Evolutionary conservation across 306 rosid species (phyloP).

Genomic region (Astragalus glycyphyllos): DNA sequence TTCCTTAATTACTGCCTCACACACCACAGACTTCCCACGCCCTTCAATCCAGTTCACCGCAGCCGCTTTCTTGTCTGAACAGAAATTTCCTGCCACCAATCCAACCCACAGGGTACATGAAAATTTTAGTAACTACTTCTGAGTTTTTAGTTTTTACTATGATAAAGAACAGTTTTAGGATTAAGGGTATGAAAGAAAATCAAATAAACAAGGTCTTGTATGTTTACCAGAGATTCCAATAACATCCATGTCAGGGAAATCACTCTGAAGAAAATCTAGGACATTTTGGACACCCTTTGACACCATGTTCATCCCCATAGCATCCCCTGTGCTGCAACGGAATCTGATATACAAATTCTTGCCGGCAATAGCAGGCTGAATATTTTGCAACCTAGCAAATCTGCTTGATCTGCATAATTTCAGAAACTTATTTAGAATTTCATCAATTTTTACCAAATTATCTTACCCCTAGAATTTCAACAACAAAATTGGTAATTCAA

Average conservation of each 20-base stretch:
- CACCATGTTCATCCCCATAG: slow-evolving; percentile 93
- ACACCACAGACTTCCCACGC: slow-evolving; percentile 74
- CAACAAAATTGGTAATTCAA: neutral
- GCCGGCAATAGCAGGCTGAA: slow-evolving; percentile 65
- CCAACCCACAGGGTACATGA: neutral
- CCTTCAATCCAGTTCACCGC: slow-evolving; percentile 84
- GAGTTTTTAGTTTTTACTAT: slow-evolving; percentile 10
- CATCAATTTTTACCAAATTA: no score
- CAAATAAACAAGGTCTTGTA: neutral
- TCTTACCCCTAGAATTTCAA: no score
- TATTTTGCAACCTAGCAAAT: slow-evolving; percentile 64
- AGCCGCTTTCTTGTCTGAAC: slow-evolving; percentile 79
- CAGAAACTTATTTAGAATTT: slow-evolving; percentile 4
- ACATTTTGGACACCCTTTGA: slow-evolving; percentile 79
- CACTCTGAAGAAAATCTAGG: slow-evolving; percentile 63
- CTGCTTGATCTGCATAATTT: slow-evolving; percentile 66
- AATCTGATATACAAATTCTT: slow-evolving; percentile 70
- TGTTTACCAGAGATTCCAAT: slow-evolving; percentile 75
- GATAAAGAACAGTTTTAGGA: neutral
- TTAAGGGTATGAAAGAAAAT: neutral
- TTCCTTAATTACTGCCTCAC: slow-evolving; percentile 67
- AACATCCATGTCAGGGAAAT: slow-evolving; percentile 80
- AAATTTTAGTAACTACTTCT: slow-evolving; percentile 35
- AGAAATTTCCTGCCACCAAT: slow-evolving; percentile 59
- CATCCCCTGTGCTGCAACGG: slow-evolving; percentile 76